Evolutionary conservation across 2,329 filamentous ascomycete species (phyloP), one percentile per base, ranked within the genome.

Genomic region (Penicillium sp.): DNA sequence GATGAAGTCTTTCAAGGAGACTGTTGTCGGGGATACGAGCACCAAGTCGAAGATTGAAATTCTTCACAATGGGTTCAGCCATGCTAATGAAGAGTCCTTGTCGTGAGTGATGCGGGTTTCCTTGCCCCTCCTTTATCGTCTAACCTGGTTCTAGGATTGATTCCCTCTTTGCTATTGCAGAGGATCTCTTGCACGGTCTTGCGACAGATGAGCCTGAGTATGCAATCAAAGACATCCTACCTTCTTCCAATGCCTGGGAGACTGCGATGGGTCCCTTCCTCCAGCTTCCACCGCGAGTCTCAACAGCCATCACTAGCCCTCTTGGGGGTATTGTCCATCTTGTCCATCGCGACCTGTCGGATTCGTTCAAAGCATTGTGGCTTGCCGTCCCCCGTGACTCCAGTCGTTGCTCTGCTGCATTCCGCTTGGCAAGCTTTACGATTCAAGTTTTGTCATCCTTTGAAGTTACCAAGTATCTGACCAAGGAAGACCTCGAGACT

Each of bases 371-470:
- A 64, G 59, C 47, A 60, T 62, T 67, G 6, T 61, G 64, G 58
- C 68, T 66, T 46, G 75, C 24, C 61, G 73, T 83, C 16, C 70
- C 78, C 35, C 81, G 88, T 44, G 92, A 96, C 70, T 79, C 83
- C 4, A 84, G 85, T 63, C 90, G 90, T 0, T 85, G 87, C 35
- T 91, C 91, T 2, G 80, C 90, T 55, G 86, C 91, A 1, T 85
- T 91, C 14, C 84, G 94, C 56, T 90, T 96, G 78, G 86, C 89
- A 1, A 81, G 89, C 50, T 96, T 92, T 71, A 83, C 86, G 0
- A 79, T 82, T 6, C 82, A 82, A 50, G 71, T 95, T 0, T 70
- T 92, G 35, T 75, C 77, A 18, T 73, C 72, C 1, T 74, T 74
- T 2, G 72, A 78, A 19, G 53, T 78, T 3, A 62, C 76, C 13